Evolutionary conservation across 2,329 filamentous ascomycete genomes (phyloP).

Genomic region (Alternaria tenuissima): DNA sequence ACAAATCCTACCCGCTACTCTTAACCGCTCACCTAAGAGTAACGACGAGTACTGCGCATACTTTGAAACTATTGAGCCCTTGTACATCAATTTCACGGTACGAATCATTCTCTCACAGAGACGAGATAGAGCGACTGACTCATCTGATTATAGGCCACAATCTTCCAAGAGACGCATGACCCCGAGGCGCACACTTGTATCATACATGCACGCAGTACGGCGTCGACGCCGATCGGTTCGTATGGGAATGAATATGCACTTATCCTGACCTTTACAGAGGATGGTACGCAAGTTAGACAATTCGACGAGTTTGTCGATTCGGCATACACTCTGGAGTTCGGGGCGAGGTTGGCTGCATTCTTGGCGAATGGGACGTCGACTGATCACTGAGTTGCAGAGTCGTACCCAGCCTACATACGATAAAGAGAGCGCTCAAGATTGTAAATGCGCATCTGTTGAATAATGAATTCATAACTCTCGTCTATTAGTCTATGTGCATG

Average conservation of each 20-base stretch:
- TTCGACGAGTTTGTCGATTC: slow-evolving; percentile 11
- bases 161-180: slow-evolving; percentile 7
- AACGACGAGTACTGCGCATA: not conserved
- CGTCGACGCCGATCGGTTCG: not conserved
- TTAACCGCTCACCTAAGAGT: not conserved
- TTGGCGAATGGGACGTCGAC: slow-evolving; percentile 1
- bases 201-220: slow-evolving; percentile 4
- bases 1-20: not conserved
- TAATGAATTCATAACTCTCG: not conserved
- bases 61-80: not conserved
- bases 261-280: slow-evolving; percentile 5
- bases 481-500: not conserved
- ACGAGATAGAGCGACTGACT: not conserved
- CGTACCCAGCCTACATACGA: not conserved
- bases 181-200: slow-evolving; percentile 5
- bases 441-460: not conserved
- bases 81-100: not conserved
- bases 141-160: not conserved
- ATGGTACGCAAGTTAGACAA: not conserved
- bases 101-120: not conserved
- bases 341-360: not conserved
- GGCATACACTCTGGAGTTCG: slow-evolving; percentile 7
- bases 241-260: slow-evolving; percentile 12
- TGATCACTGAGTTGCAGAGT: not conserved
- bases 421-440: not conserved